Evolutionary conservation across 2,329 filamentous ascomycete genomes (phyloP).

Genomic region (Calonectria hongkongensis): DNA sequence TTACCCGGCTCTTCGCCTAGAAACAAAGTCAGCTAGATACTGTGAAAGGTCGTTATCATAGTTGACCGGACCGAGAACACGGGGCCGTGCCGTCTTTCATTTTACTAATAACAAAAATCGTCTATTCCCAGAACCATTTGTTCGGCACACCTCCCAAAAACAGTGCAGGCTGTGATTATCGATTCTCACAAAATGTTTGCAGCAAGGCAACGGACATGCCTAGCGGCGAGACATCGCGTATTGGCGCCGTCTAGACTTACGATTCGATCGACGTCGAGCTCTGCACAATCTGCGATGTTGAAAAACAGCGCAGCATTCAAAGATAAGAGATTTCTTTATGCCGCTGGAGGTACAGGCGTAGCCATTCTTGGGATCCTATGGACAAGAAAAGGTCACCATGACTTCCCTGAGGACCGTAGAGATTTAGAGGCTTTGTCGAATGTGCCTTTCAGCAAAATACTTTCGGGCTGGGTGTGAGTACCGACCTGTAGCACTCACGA

Average conservation of each 20-base stretch:
- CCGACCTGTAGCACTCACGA: no score
- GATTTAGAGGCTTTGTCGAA: neutral
- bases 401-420: slow-evolving; percentile 1
- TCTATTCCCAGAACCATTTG: no score
- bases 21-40: no score
- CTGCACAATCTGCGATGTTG: neutral
- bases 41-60: neutral
- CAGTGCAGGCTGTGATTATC: neutral
- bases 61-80: neutral
- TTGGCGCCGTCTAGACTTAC: neutral
- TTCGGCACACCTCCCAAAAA: no score
- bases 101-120: no score
- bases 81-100: neutral
- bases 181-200: neutral
- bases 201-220: neutral
- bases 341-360: neutral
- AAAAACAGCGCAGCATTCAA: neutral
- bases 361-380: slow-evolving; percentile 1
- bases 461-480: slow-evolving; percentile 7
- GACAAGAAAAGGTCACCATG: neutral
- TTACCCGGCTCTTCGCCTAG: no score
- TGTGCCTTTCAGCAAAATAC: neutral
- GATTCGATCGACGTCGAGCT: neutral
- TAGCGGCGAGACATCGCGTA: neutral
- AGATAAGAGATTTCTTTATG: neutral